Evolutionary conservation across 805 yeast genomes (phyloP).

Genomic region (Metschnikowia baotianmanensis): DNA sequence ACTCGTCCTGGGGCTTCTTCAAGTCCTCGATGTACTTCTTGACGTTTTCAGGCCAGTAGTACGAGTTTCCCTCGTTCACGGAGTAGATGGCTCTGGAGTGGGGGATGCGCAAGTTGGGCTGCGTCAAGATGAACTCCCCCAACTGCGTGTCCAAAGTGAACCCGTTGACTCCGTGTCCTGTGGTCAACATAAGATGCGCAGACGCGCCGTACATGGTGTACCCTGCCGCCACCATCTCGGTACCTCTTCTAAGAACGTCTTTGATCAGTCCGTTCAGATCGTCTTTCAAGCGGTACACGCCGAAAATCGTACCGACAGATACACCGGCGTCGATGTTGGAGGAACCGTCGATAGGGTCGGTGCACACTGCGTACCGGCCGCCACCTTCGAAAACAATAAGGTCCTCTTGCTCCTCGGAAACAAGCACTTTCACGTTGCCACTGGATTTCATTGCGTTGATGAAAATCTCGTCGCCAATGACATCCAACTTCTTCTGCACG

Average conservation of each 20-base stretch:
- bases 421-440: constrained; percentile 85
- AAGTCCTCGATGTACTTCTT: constrained; percentile 67
- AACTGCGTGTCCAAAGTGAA: constrained; percentile 89
- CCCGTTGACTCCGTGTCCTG: constrained; percentile 90
- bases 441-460: constrained; percentile 95
- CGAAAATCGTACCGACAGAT: constrained; percentile 96
- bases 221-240: constrained; percentile 96
- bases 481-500: constrained; percentile 94
- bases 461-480: constrained; percentile 95
- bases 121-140: constrained; percentile 93
- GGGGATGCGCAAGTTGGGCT: constrained; percentile 74
- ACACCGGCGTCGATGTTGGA: constrained; percentile 99
- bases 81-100: constrained; percentile 72
- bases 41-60: constrained; percentile 75
- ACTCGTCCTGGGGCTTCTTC: constrained; percentile 67
- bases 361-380: constrained; percentile 92
- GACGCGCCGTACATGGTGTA: constrained; percentile 99
- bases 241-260: constrained; percentile 88
- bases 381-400: constrained; percentile 80
- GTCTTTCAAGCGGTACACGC: constrained; percentile 73
- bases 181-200: constrained; percentile 86
- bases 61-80: constrained; percentile 90
- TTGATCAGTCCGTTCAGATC: constrained; percentile 78
- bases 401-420: constrained; percentile 95
- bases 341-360: constrained; percentile 98